phyloP scores from a whole-genome alignment of 371 early-diverging fungal genomes.

The Thermomucor indicae-seudaticae region DNA sequence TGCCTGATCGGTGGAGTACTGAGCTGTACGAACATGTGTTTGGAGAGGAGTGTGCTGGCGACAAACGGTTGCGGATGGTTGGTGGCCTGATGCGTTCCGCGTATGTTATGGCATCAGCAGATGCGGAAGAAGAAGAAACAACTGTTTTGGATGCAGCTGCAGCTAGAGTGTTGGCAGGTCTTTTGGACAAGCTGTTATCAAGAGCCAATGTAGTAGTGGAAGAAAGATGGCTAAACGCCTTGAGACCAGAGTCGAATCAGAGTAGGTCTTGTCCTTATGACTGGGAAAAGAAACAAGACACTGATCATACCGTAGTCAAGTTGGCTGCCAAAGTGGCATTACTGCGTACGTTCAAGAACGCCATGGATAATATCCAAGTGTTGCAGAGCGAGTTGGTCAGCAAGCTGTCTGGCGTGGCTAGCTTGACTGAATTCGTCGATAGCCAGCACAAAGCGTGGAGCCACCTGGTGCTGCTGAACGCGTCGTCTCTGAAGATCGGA shows the following conservation, averaged over 20 bases:
- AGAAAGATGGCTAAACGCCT: constrained; percentile 21
- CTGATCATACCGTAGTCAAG: constrained; percentile 12
- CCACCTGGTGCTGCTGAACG: constrained; percentile 26
- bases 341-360: constrained; percentile 21
- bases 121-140: neutral
- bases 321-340: constrained; percentile 29
- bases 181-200: no score
- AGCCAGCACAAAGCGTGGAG: constrained; percentile 20
- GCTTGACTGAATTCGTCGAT: constrained; percentile 20
- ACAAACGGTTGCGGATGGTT: no score
- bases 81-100: neutral
- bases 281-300: no score
- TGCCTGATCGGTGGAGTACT: no score
- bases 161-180: neutral
- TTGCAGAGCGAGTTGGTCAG: constrained; percentile 41
- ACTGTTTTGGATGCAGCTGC: constrained; percentile 1
- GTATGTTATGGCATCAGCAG: no score
- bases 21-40: no score
- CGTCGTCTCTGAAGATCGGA: constrained; percentile 25
- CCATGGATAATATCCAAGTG: constrained; percentile 16
- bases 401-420: constrained; percentile 25
- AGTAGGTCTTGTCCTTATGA: constrained; percentile 8
- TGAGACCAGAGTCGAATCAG: constrained; percentile 25
- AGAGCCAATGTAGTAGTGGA: no score
- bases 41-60: no score